phyloP scores from a whole-genome alignment of 768 basidiomycete species.

The Mycena venus region DNA sequence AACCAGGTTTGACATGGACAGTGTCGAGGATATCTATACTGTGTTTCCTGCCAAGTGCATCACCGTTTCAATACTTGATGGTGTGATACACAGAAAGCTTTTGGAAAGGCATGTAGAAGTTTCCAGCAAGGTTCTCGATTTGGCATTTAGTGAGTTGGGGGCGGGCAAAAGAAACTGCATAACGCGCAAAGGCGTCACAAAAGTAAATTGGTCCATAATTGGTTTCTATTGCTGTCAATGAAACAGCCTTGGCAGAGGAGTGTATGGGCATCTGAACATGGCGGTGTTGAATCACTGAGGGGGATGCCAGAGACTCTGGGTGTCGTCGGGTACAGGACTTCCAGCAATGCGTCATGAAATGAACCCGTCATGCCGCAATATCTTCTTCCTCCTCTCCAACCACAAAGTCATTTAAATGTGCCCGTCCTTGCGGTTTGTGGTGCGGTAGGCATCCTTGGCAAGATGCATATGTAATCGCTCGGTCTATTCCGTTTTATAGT shows the following conservation, averaged over 20 bases:
- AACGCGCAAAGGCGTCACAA: constrained; percentile 22
- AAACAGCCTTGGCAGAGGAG: constrained; percentile 16
- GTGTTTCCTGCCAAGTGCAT: constrained; percentile 12
- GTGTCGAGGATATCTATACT: constrained; percentile 35
- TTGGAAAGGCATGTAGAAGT: constrained; percentile 16
- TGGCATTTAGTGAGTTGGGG: neutral
- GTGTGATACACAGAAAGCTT: constrained; percentile 17
- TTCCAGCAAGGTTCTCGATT: neutral
- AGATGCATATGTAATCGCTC: too few species aligned
- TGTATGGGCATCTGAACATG: constrained; percentile 17
- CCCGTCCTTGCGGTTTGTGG: too few species aligned
- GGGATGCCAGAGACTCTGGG: neutral
- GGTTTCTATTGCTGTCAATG: neutral
- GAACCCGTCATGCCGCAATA: constrained; percentile 16
- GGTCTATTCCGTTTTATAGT: too few species aligned
- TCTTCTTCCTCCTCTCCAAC: constrained; percentile 35
- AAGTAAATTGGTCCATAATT: constrained; percentile 19
- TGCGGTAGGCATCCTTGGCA: too few species aligned
- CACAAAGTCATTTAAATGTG: too few species aligned
- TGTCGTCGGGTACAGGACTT: neutral
- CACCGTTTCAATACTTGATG: constrained; percentile 25
- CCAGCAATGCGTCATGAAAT: neutral
- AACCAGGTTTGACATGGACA: constrained; percentile 43
- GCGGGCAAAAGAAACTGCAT: neutral
- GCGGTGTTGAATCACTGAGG: neutral